A percentile compares a stretch with the other conserved stretches of the same genome.
Conservation (phyloP, 306 rosid species). For the Argentina anserina region DNA sequence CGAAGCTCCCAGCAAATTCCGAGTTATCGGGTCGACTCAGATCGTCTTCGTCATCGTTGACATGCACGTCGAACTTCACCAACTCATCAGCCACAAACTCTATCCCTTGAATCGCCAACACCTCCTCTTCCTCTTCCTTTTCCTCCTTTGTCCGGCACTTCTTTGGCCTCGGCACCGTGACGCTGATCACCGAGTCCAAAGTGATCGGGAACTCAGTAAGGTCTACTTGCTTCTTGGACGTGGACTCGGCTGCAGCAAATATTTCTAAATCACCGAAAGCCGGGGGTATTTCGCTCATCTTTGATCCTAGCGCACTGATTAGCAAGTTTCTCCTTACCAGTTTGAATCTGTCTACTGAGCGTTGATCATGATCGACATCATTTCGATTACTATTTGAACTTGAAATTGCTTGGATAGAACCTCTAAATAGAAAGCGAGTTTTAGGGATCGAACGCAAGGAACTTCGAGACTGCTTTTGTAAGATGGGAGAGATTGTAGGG, state of each 20-base stretch:
- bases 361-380: not conserved
- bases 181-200: constrained; percentile 12
- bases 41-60: constrained; percentile 22
- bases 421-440: not conserved
- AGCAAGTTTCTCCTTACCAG: not conserved
- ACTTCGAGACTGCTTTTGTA: not conserved
- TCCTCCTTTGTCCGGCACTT: constrained; percentile 36
- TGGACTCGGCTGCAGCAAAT: not conserved
- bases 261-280: not conserved
- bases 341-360: not conserved
- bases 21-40: constrained; percentile 15
- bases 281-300: constrained; percentile 9
- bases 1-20: constrained; percentile 25
- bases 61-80: constrained; percentile 27
- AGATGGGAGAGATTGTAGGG: constrained; percentile 10
- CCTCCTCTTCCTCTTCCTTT: constrained; percentile 54
- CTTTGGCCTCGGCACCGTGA: constrained; percentile 9
- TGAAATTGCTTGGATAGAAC: not conserved
- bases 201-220: constrained; percentile 13
- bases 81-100: not conserved
- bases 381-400: not conserved
- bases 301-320: constrained; percentile 1
- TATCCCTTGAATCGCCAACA: constrained; percentile 40
- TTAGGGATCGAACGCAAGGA: not conserved
- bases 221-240: constrained; percentile 6